phyloP scores from a whole-genome alignment of 192 early-diverging fungal genomes.

The Coemansia sp. region DNA sequence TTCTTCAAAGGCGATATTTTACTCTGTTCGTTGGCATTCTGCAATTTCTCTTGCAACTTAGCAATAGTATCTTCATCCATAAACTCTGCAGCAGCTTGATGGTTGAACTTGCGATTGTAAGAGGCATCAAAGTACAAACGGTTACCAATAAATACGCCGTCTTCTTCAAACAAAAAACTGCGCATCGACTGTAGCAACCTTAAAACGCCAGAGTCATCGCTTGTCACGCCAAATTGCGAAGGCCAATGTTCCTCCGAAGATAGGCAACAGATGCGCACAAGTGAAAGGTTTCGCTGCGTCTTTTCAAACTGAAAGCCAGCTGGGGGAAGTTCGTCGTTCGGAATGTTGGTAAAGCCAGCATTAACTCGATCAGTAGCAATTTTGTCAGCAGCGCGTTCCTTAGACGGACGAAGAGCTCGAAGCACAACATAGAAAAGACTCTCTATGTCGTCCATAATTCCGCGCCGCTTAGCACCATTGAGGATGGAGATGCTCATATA shows the following conservation, averaged over 20 bases:
- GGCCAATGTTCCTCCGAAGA: background rate
- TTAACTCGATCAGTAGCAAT: too few species aligned
- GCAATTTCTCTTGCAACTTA: too few species aligned
- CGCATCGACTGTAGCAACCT: background rate
- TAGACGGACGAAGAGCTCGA: background rate
- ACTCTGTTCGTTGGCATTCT: too few species aligned
- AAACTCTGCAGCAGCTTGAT: background rate
- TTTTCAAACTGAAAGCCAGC: background rate
- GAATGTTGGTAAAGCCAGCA: background rate
- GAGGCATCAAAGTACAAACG: background rate
- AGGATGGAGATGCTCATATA: background rate
- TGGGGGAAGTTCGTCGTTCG: background rate
- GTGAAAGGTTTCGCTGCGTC: background rate
- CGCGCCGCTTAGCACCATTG: background rate
- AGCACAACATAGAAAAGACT: slow-evolving; percentile 1
- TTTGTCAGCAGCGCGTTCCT: too few species aligned
- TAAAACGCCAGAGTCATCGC: background rate
- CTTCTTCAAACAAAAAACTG: background rate
- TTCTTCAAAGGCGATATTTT: too few species aligned
- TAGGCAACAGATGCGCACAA: background rate
- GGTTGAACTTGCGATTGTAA: background rate
- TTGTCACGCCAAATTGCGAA: background rate
- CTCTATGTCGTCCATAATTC: background rate
- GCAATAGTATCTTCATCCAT: background rate
- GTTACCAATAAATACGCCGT: background rate